Percentiles rank a stretch among this genome's conserved stretches.
Evolutionary conservation across 352 stramenopile genomes (phyloP).

Genomic region (Globisporangium okanoganense): DNA sequence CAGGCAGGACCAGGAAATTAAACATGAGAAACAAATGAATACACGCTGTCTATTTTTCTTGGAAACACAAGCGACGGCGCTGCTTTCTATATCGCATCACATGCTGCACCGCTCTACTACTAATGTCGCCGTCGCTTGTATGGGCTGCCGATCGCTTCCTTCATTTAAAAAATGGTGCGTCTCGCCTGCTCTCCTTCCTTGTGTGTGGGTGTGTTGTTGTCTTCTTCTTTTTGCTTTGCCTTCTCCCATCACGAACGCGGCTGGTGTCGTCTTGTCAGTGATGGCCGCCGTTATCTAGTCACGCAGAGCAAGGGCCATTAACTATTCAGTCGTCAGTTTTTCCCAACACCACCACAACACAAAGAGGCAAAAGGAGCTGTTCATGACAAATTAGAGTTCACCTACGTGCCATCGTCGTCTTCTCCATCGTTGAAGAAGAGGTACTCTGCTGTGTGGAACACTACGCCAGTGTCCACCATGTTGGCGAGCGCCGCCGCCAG

Average conservation of each 20-base stretch:
- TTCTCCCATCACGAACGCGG: background rate
- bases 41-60: conserved; percentile 13
- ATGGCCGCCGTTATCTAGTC: conserved; percentile 58
- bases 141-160: background rate
- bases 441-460: conserved; percentile 61
- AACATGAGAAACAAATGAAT: conserved; percentile 1
- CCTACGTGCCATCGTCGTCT: conserved; percentile 81
- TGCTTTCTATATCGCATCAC: conserved; percentile 7
- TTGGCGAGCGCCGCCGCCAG: conserved; percentile 40
- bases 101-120: background rate
- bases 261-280: background rate
- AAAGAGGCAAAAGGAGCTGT: background rate
- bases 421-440: conserved; percentile 74
- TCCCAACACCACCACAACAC: conserved; percentile 5
- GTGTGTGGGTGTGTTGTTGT: no score
- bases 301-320: conserved; percentile 54
- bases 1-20: background rate
- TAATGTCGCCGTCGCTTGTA: background rate
- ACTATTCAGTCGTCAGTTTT: conserved; percentile 77
- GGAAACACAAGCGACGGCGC: background rate
- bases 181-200: background rate
- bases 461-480: conserved; percentile 46
- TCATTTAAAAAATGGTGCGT: conserved; percentile 3
- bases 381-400: conserved; percentile 4
- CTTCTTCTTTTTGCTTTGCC: conserved; percentile 7